Base-by-base conservation (phyloP, 2,329 filamentous ascomycete genomes). In the Exophiala phaeomuriformis region DNA sequence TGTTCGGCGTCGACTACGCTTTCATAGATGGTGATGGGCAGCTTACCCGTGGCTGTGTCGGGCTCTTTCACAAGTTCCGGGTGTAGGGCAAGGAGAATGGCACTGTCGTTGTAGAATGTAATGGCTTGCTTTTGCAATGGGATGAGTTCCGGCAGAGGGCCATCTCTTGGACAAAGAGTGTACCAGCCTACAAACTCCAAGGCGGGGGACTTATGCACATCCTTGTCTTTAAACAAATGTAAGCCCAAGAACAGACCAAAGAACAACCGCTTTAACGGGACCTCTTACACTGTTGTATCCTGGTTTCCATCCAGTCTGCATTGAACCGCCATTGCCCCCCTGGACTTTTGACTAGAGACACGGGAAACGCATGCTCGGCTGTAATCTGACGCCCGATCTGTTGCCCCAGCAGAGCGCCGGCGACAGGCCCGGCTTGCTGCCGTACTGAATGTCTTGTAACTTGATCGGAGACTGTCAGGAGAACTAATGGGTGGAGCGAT, bases 401-500 rank as follows among this genome's bases (percentile, higher is more conserved):
- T 66, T 93, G 88, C 10, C 93, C 93, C 4, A 98, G 73, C n/a
- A 98, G 77, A 49, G 86, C 90, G 52, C 93, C 93, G 2, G 91
- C 80, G 12, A 96, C 79, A 10, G 90, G 89, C 0, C 87, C 87
- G 12, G 75, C 69, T 64, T 90, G 84, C 49, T 82, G 75, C 55
- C 93, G 83, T 52, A 95, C 78, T 1, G 85, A 88, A 70, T 95
- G 90, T 56, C 93, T 83, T 54, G 91, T 95, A 69, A 97, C 90
- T 69, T 95, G 94, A 71, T 98, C 93, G 63, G 91, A 95, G 65
- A 98, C 93, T 61, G 87, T 94, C 72, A 98, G 87, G 61, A 97
- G 85, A 49, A 95, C 90, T 46, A 98, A 84, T 29, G 93, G 93
- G 66, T 98, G 93, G 12, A 98, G 82, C 63, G 90, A 83, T 52